Evolutionary conservation across 2,329 filamentous ascomycete genomes (phyloP), one percentile per base, ranked within the genome.

Genomic region (Thermoascus crustaceus): DNA sequence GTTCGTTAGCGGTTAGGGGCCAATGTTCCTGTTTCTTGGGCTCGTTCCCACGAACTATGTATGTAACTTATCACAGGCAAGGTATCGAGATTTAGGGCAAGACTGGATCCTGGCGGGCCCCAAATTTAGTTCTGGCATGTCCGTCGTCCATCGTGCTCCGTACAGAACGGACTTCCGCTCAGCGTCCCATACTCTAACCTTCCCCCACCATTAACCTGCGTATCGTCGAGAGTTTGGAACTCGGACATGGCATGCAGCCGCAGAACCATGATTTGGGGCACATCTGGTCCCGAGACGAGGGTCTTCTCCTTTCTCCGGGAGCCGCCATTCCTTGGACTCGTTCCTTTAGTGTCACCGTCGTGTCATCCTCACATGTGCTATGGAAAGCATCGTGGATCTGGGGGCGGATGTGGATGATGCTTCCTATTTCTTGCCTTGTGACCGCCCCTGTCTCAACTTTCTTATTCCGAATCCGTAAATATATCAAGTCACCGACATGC

Each of bases 291-390:
- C 40, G 37, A 42, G 38, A 42, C 40, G 36, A 42, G 38, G 40
- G 37, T 40, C 38, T 30, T 32, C 26, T 26, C 36, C 23, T n/a
- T 22, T 26, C 20, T 39, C 34, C 32, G 16, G 19, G 30, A 32
- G 26, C 31, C 13, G 20, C 24, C 19, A 17, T 25, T 32, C 30
- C 19, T 24, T 25, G 31, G 43, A 42, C 52, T 49, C 42, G 31
- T 48, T 54, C 54, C 45, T 45, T 50, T 53, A 50, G 52, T 55
- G 53, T 58, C 54, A 59, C 58, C 52, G 54, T 57, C 53, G 55
- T 59, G 57, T 56, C 54, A 57, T 55, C 47, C 47, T 48, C 53
- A 47, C 49, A 55, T 56, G 51, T 52, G 45, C 40, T 39, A 42
- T 35, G 32, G 49, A 46, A 49, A 29, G 30, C 31, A 58, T 58